Evolutionary conservation across 2,329 filamentous ascomycete species (phyloP).

Genomic region (Scytalidium lignicola): DNA sequence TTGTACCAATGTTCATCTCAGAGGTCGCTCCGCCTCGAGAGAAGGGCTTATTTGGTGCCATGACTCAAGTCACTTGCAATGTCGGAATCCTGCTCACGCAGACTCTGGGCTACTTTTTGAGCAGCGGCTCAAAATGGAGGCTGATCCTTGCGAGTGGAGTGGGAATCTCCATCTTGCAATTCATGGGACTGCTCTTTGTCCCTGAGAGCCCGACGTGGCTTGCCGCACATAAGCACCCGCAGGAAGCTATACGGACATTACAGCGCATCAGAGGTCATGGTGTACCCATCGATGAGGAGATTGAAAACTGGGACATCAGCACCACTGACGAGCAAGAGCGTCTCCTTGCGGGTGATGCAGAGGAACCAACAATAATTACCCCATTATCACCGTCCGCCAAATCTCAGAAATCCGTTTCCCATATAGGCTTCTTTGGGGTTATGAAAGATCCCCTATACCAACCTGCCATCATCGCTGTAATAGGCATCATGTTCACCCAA

Average conservation of each 20-base stretch:
- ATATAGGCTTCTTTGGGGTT: conserved; percentile 60
- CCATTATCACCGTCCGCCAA: conserved; percentile 4
- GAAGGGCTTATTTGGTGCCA: conserved; percentile 73
- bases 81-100: conserved; percentile 82
- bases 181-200: conserved; percentile 65
- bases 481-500: conserved; percentile 88
- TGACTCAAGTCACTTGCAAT: conserved; percentile 94
- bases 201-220: conserved; percentile 88
- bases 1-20: conserved; percentile 90
- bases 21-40: conserved; percentile 75
- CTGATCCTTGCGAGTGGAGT: conserved; percentile 73
- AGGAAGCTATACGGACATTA: conserved; percentile 61
- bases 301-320: conserved; percentile 52
- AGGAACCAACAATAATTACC: background rate
- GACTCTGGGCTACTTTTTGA: conserved; percentile 80
- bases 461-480: conserved; percentile 73
- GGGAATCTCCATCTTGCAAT: conserved; percentile 61
- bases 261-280: conserved; percentile 69
- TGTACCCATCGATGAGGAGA: conserved; percentile 68
- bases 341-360: conserved; percentile 16
- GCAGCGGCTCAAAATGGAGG: conserved; percentile 74
- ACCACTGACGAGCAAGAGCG: conserved; percentile 22
- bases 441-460: conserved; percentile 62
- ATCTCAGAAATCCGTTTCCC: conserved; percentile 23
- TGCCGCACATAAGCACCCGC: conserved; percentile 57